Evolutionary conservation across 2,329 filamentous ascomycete species (phyloP), one percentile per base, ranked within the genome.

Genomic region (Cercospora beticola): DNA sequence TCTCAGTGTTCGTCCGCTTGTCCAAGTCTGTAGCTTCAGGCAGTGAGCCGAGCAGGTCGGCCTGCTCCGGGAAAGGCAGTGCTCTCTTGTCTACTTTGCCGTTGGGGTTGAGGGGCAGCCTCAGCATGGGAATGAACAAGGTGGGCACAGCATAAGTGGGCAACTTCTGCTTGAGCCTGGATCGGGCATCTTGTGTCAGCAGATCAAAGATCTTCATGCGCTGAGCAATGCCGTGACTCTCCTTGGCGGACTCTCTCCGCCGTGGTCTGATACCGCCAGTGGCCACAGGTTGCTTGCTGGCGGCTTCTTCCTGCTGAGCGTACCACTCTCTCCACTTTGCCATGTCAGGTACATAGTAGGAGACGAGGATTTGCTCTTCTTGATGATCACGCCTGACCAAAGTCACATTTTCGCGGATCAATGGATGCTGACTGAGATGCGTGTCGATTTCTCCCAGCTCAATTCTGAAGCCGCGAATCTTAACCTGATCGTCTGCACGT

Each of bases 401-500:
- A 0, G 94, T 98, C 73, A 92, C 89, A 80, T 91, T 93, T 73
- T 98, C 94, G 49, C 92, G 86, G 26, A 98, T 87, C 26, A 96
- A 81, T 0, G 87, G 88, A 80, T 92, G 88, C 56, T 89, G 86
- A 64, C 88, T 91, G 58, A 97, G 82, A 78, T 97, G 90, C 52
- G 86, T 91, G 79, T 98, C 94, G 73, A 98, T 97, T 73, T 98
- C 95, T 71, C 90, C 91, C 57, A 98, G 88, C 81, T 99, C 95
- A 73, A 99, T 97, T 70, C 94, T 87, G 85, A 97, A 98, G 1
- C 94, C 94, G 69, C 95, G 90, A 72, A 98, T 94, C 84, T 98
- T 99, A 82, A 97, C 92, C 78, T 98, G 94, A 73, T 90, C 87
- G 76, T 98, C 94, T 26, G 89, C 89, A 68, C 95, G 86, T 23